Evolutionary conservation across 768 basidiomycete species (phyloP).

Genomic region (Boletus huronensis): DNA sequence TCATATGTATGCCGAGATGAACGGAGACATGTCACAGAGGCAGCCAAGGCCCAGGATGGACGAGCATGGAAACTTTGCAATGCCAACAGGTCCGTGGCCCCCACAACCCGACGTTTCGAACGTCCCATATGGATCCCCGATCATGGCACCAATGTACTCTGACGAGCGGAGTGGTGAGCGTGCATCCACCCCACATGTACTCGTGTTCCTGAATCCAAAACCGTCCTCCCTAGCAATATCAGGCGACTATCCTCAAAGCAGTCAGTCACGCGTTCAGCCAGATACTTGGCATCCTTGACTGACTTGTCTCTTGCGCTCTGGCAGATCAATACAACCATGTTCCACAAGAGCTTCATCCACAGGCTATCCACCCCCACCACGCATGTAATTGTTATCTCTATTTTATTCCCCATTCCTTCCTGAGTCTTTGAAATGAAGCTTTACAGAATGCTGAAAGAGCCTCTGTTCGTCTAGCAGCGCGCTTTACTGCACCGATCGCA

Average conservation of each 20-base stretch:
- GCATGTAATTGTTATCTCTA: slow-evolving; percentile 32
- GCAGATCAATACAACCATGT: slow-evolving; percentile 33
- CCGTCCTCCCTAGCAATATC: slow-evolving; percentile 36
- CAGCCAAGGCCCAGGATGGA: slow-evolving; percentile 31
- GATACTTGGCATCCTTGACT: slow-evolving; percentile 13
- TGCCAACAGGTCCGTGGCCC: slow-evolving; percentile 33
- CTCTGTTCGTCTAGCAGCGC: slow-evolving; percentile 57
- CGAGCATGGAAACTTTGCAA: slow-evolving; percentile 28
- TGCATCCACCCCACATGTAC: slow-evolving; percentile 6
- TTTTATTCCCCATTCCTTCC: slow-evolving; percentile 18
- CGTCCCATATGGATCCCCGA: slow-evolving; percentile 43
- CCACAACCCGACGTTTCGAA: slow-evolving; percentile 31
- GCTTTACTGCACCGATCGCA: slow-evolving; percentile 37
- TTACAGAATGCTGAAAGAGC: slow-evolving; percentile 54
- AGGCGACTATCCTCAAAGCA: slow-evolving; percentile 40
- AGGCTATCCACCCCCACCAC: slow-evolving; percentile 28
- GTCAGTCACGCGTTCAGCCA: slow-evolving; percentile 34
- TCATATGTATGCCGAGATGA: slow-evolving; percentile 35
- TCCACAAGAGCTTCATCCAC: slow-evolving; percentile 34
- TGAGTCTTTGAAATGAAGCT: slow-evolving; percentile 33
- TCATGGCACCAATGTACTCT: slow-evolving; percentile 48
- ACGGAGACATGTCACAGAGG: slow-evolving; percentile 30
- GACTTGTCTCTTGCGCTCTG: slow-evolving; percentile 3
- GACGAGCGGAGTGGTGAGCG: slow-evolving; percentile 55
- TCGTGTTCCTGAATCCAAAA: slow-evolving; percentile 17